Base-by-base conservation (phyloP, 31 red algal species). In the Pterothamnion heteromorphum region DNA sequence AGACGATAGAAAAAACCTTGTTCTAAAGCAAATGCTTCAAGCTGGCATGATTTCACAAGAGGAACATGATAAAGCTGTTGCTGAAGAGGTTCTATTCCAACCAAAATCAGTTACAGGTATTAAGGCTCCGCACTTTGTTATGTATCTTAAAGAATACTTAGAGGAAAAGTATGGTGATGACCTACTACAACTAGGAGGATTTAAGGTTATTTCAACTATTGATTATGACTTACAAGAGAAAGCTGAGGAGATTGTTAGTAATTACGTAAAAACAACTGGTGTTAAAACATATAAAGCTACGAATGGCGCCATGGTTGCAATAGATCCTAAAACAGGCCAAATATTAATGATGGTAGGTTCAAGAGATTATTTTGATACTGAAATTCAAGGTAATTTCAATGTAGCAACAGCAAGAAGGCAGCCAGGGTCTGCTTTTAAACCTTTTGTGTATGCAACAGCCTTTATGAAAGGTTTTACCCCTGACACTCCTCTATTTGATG, bases 111-210 rank as follows among this genome's bases (percentile, higher is more conserved):
- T 30, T 32, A 76, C 23, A 32, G 72, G 72, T 30, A 76, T 76
- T 32, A 76, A 76, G 72, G 72, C 72, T 32, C 72, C 72, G 30
- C 72, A 76, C 72, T 76, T 76, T 76, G 72, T 76, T 30, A 30
- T 76, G 23, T 76, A 76, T 76, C 26, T 76, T 76, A 26, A 30
- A 76, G 72, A 32, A 76, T 26, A 76, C 23, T 30, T 76, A 30
- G 72, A 76, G 23, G 30, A 76, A 76, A 76, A 76, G 30, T 76
- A 30, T 30, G 72, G 30, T 76, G 72, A 76, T 30, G 72, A 76
- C 23, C 26, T 32, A 32, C 72, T 76, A 26, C 23, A 76, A 30
- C 30, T 76, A 76, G 72, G 72, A 30, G 72, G 72, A 76, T 76
- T 30, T 32, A 76, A 76, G 30, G 30, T 76, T 76, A 26, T 30